These are phyloP conservation scores for Paxillus ammoniavirescens DNA, from an alignment of 768 basidiomycete species.

Conservation along the genomic window DNA sequence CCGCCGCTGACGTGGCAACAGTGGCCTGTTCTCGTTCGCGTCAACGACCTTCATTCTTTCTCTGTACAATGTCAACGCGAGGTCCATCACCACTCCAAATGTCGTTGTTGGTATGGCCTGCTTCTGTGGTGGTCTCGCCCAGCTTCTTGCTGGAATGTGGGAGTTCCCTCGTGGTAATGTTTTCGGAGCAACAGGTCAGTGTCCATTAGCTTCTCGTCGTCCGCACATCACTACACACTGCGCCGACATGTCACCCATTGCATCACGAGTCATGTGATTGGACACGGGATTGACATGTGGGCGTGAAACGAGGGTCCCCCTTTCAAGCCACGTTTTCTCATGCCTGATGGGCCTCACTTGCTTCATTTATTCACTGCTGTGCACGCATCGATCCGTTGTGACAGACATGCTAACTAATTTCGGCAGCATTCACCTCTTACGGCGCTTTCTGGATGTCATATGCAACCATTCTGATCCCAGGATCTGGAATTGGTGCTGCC, in stretches of 20 bases:
- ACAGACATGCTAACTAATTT: background rate
- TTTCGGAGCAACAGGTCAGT: conserved; percentile 71
- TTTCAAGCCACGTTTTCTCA: background rate
- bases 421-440: conserved; percentile 72
- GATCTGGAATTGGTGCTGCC: conserved; percentile 56
- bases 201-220: too few relatives aligned
- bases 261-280: background rate
- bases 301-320: background rate
- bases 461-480: conserved; percentile 69
- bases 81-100: conserved; percentile 57
- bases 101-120: conserved; percentile 85
- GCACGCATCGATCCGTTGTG: background rate
- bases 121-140: conserved; percentile 80
- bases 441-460: conserved; percentile 91
- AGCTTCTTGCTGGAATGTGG: conserved; percentile 91
- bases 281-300: background rate
- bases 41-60: conserved; percentile 81
- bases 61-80: conserved; percentile 62
- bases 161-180: conserved; percentile 68
- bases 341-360: too few relatives aligned
- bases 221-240: background rate
- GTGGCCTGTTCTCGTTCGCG: conserved; percentile 81
- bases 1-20: conserved; percentile 22
- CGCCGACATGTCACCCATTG: too few relatives aligned
- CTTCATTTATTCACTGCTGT: background rate